Base-by-base conservation (phyloP, 352 stramenopile genomes). In the Globisporangium nagaii region DNA sequence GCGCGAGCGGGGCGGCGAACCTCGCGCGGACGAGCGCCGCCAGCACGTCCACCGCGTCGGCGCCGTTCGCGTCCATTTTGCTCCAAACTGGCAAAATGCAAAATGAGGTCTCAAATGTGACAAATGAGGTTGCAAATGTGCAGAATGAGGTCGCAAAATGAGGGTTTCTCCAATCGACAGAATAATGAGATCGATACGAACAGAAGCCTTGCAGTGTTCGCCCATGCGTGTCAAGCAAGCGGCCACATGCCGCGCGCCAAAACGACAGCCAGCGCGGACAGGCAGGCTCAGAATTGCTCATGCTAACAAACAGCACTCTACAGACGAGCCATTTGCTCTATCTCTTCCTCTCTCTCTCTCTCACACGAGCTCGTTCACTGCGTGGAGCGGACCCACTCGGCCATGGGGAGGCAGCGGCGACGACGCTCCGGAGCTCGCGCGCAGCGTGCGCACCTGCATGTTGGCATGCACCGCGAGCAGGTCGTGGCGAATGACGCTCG, bases 381-480 rank as follows among this genome's bases (percentile, higher is more conserved):
- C 43, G 27, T 36, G 27, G 43, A 36, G 43, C 25, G 19, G 43
- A 17, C 9, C 15, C 15, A 39, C 34, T 19, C 13, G 4, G 4
- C 34, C 34, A 12, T 39, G n/a, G 19, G n/a, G n/a, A 39, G 13
- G 13, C 15, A 17, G 13, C n/a, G 34, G 42, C 11, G 15, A 34
- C 27, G 28, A 9, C 19, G 31, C n/a, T 12, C 19, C 40, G 9
- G 28, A 32, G 41, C 20, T 51, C 41, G 52, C 53, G 17, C 53
- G 53, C 35, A 60, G n/a, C 19, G 53, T 48, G 42, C 53, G 53
- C 44, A 49, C 53, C 30, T 54, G 35, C 53, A 54, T 54, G 35
- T 47, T 54, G 19, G 53, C 53, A n/a, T 60, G 44, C 54, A 54
- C 31, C 15, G 54, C 54, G 25, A 60, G 54, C 54, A 60, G 44